These are phyloP conservation scores for Fagus sylvatica DNA, from an alignment of 306 rosid species.

Conservation along the genomic window DNA sequence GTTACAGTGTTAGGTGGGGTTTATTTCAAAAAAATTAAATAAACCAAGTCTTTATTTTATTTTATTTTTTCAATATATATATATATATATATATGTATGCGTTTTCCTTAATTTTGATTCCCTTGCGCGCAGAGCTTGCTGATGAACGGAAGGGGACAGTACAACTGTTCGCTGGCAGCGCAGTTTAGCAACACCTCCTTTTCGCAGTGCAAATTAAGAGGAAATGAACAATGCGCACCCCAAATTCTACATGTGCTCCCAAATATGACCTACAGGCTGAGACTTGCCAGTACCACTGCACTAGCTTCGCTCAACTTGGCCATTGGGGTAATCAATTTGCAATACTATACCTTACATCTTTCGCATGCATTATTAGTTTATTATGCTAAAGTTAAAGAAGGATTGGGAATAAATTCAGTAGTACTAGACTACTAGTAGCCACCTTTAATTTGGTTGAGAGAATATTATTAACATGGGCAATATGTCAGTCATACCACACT, in stretches of 20 bases:
- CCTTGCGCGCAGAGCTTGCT: conserved; percentile 41
- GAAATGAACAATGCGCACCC: conserved; percentile 76
- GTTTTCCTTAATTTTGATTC: not conserved
- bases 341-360: not conserved
- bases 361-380: not conserved
- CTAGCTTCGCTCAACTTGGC: conserved; percentile 80
- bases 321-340: conserved; percentile 47
- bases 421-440: too few relatives aligned
- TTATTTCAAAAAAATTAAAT: too few relatives aligned
- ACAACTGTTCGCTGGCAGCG: conserved; percentile 64
- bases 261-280: conserved; percentile 62
- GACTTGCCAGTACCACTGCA: conserved; percentile 75
- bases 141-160: conserved; percentile 83
- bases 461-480: too few relatives aligned
- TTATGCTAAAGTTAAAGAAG: too few relatives aligned
- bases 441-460: too few relatives aligned
- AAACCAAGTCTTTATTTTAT: too few relatives aligned
- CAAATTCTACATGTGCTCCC: conserved; percentile 55
- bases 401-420: too few relatives aligned
- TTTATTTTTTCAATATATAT: too few relatives aligned
- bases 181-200: conserved; percentile 20
- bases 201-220: conserved; percentile 43
- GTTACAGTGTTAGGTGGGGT: too few relatives aligned
- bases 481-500: too few relatives aligned
- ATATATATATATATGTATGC: too few relatives aligned